These are phyloP conservation scores for Thecaphora thlaspeos DNA, from an alignment of 1,284 basidiomycete genomes.

Conservation along the genomic window DNA sequence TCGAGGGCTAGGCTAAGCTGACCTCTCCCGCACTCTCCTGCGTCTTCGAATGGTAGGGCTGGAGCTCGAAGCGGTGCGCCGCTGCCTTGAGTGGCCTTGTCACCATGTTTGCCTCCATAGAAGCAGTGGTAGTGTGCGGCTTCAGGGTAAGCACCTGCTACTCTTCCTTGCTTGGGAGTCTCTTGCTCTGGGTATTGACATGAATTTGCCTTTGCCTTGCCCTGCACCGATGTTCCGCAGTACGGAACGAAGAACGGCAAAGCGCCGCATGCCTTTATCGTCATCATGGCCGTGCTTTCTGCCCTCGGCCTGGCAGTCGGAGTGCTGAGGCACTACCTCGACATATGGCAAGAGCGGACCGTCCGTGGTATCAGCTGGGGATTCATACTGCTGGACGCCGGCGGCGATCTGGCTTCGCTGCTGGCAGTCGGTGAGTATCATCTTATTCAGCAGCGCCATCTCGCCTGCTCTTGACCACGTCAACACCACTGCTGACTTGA, in stretches of 20 bases:
- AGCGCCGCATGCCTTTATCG: conserved; percentile 2
- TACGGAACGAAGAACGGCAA: conserved; percentile 1
- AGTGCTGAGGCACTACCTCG: conserved; percentile 33
- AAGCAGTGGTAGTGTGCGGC: neutral
- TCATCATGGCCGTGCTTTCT: conserved; percentile 17
- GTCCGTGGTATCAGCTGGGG: conserved; percentile 29
- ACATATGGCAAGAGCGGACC: conserved; percentile 24
- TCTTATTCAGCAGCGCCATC: neutral
- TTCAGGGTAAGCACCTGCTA: too few relatives aligned
- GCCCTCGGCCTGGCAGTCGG: conserved; percentile 22
- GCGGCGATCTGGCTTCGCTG: conserved; percentile 25
- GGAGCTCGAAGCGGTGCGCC: neutral
- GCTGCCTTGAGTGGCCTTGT: neutral
- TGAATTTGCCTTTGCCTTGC: too few relatives aligned
- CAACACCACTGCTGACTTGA: too few relatives aligned
- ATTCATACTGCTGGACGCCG: conserved; percentile 36
- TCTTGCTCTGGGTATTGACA: too few relatives aligned
- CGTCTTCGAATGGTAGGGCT: too few relatives aligned
- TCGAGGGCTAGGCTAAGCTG: too few relatives aligned
- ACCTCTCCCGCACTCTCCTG: too few relatives aligned
- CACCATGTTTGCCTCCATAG: conserved; percentile 3
- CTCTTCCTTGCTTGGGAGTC: too few relatives aligned
- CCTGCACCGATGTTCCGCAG: too few relatives aligned
- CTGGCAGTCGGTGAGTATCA: conserved; percentile 14
- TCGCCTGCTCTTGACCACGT: neutral